Base-by-base conservation (phyloP, 116 monocot genomes). In the Iris pallida region DNA sequence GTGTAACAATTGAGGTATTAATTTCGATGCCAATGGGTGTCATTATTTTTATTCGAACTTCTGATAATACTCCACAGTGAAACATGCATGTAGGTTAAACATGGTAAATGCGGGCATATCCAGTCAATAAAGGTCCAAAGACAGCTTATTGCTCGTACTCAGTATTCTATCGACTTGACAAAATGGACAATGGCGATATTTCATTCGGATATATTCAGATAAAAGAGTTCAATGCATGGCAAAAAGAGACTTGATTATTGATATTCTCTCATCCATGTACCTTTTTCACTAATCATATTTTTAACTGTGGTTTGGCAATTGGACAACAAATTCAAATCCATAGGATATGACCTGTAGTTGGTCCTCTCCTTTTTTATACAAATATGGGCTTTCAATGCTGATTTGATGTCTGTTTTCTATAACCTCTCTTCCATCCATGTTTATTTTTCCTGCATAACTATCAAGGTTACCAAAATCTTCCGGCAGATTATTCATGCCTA, bases 141-240 rank as follows among this genome's bases (percentile, higher is more conserved):
- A 72, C 85, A 95, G 73, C 60, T 78, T 70, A 80, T 88, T 74
- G 95, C 95, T 67, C 80, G 81, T 59, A 88, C 83, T 44, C 95
- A 45, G 81, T 95, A 20, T 95, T 83, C 73, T 95, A 95, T 76
- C 81, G 86, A 42, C 70, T 95, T 11, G 95, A 95, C 55, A 85
- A 90, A 71, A 70, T 76, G 51, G 83, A 80, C 5, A 79, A 77
- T 72, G 94, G 77, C 68, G 78, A 73, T 63, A 55, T 73, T 48
- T 81, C 77, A 14, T 78, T 88, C 75, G 95, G 95, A 63, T 95
- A 95, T 74, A 75, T 96, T 72, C 88, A 81, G 43, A 80, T 96
- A 59, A 96, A 91, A 73, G 96, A 96, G 63, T 96, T 96, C 79
- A 96, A 96, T 87, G 88, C 96, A 66, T 89, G 76, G 96, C 96